Evolutionary conservation across 108 stramenopile genomes (phyloP).

Genomic region (Chaetoceros muelleri): DNA sequence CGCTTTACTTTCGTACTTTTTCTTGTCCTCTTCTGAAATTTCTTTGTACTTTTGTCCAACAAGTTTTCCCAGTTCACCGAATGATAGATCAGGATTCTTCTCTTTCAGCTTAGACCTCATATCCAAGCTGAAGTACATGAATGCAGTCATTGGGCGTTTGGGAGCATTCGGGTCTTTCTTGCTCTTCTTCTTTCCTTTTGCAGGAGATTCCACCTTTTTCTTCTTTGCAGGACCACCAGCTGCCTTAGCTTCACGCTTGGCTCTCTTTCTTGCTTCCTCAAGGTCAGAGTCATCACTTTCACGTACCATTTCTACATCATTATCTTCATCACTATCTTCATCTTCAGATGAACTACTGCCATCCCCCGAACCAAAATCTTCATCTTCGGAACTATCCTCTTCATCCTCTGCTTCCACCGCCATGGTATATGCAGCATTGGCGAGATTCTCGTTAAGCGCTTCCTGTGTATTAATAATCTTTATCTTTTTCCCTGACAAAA

Average conservation of each 20-base stretch:
- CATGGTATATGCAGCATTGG: slow-evolving; percentile 8
- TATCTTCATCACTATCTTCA: slow-evolving; percentile 46
- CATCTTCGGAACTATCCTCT: slow-evolving; percentile 56
- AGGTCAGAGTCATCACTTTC: slow-evolving; percentile 13
- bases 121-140: slow-evolving; percentile 38
- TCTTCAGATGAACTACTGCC: slow-evolving; percentile 42
- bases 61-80: slow-evolving; percentile 22
- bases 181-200: slow-evolving; percentile 28
- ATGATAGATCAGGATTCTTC: slow-evolving; percentile 35
- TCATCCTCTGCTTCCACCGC: slow-evolving; percentile 58
- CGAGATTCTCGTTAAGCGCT: slow-evolving; percentile 17
- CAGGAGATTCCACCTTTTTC: slow-evolving; percentile 15
- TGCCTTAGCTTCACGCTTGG: slow-evolving; percentile 11
- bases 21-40: slow-evolving; percentile 31
- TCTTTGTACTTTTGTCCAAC: slow-evolving; percentile 32
- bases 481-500: slow-evolving; percentile 79
- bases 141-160: slow-evolving; percentile 34
- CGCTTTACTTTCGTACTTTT: slow-evolving; percentile 30
- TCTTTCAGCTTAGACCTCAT: slow-evolving; percentile 38
- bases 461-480: slow-evolving; percentile 87
- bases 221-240: background rate
- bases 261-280: slow-evolving; percentile 17
- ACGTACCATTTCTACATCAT: slow-evolving; percentile 21
- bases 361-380: slow-evolving; percentile 33
- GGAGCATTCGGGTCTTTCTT: slow-evolving; percentile 43